phyloP scores from a whole-genome alignment of 2,329 filamentous ascomycete genomes.

The Paecilomyces fulvus region DNA sequence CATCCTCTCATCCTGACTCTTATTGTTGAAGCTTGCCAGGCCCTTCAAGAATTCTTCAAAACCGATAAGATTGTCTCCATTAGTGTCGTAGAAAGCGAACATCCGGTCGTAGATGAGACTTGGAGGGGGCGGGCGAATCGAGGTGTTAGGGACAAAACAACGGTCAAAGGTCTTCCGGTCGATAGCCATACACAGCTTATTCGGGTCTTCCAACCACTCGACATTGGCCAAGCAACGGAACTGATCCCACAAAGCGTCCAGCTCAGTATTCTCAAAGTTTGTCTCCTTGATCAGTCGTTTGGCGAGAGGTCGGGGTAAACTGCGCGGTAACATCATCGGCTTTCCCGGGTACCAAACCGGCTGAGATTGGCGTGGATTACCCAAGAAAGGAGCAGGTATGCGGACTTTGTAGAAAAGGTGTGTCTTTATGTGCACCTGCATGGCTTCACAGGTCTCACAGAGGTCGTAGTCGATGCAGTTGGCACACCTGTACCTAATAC shows the following conservation, averaged over 20 bases:
- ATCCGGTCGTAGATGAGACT: conserved; percentile 93
- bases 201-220: conserved; percentile 73
- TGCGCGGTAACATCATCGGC: conserved; percentile 60
- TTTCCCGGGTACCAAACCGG: conserved; percentile 85
- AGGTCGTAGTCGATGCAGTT: conserved; percentile 96
- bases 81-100: conserved; percentile 93
- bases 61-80: conserved; percentile 78
- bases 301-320: conserved; percentile 59
- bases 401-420: conserved; percentile 96
- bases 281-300: conserved; percentile 62
- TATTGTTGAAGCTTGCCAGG: conserved; percentile 56
- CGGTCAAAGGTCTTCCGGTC: conserved; percentile 88
- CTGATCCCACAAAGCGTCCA: conserved; percentile 94
- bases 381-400: conserved; percentile 78
- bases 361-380: conserved; percentile 66
- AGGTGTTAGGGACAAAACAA: conserved; percentile 78
- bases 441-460: conserved; percentile 79
- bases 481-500: conserved; percentile 85
- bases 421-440: conserved; percentile 68
- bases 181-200: conserved; percentile 71
- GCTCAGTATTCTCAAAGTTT: conserved; percentile 72
- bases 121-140: conserved; percentile 65
- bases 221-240: conserved; percentile 89
- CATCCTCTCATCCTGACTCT: conserved; percentile 56
- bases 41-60: conserved; percentile 88